Base-by-base conservation (phyloP, 2,329 filamentous ascomycete species). In the Pestalotiopsis fici region DNA sequence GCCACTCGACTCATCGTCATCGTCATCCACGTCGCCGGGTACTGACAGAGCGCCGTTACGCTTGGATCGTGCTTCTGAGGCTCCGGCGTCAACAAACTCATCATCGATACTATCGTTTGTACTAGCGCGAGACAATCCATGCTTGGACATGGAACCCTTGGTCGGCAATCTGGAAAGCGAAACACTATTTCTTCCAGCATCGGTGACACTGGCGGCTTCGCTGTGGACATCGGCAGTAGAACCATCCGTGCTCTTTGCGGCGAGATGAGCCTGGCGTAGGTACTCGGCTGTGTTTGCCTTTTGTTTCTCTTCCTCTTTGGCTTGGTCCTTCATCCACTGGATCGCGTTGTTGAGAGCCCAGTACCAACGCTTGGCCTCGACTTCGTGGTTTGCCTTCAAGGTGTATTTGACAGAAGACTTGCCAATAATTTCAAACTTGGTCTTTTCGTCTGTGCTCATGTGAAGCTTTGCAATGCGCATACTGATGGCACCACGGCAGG, bases 381-480 rank as follows among this genome's bases (percentile, higher is more conserved):
- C 95, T 76, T 98, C 93, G 80, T 99, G 96, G 75, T 99, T 99
- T 0, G 96, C 96, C 79, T 97, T 98, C 65, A 99, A 86, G 61
- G 97, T 95, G 78, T 99, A 99, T 81, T 98, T 99, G 78, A 99
- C 96, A 0, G 95, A 98, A 1, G 95, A 98, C 80, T 99, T 99
- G 64, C 96, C 96, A 69, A 95, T 93, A 65, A 99, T 98, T 76
- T 99, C 96, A 75, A 99, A 98, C 68, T 95, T 94, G 59, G 95
- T 95, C 83, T 98, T 99, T 66, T 99, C 96, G 72, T 98, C 94
- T 0, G 95, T 88, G 76, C 97, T 97, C 95, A 99, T 98, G 80
- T 95, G 92, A 35, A 99, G 87, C 75, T 90, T 91, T 27, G 96
- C 96, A 72, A 99, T 99, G 69, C 92, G 92, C 95, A 99, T 99